Conservation (phyloP, 768 basidiomycete genomes). For the Sporobolomyces pararoseus region DNA sequence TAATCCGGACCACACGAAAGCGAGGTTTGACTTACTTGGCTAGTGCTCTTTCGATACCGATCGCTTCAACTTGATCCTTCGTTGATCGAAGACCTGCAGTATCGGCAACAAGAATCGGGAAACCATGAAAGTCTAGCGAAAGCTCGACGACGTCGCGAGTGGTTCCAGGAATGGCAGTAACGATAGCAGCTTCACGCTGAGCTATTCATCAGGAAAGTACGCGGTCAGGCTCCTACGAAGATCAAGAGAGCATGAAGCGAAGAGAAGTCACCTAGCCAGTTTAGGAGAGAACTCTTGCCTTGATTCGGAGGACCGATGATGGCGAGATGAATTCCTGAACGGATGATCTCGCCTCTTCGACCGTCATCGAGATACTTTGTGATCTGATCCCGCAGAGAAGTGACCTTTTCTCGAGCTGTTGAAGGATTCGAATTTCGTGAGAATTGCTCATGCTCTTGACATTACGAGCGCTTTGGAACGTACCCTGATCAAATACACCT, state of each 20-base stretch:
- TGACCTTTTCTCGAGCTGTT: constrained; percentile 59
- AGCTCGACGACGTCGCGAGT: constrained; percentile 82
- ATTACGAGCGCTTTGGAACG: background rate
- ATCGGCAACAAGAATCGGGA: constrained; percentile 75
- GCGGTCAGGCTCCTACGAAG: background rate
- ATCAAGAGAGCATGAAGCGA: background rate
- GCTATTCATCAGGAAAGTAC: constrained; percentile 52
- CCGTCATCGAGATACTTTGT: constrained; percentile 62
- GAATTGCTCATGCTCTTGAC: too few species aligned
- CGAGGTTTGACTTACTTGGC: constrained; percentile 56
- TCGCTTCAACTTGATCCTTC: constrained; percentile 67
- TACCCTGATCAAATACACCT: constrained; percentile 57
- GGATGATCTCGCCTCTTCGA: constrained; percentile 74
- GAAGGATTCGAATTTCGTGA: background rate
- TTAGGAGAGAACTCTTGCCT: constrained; percentile 85
- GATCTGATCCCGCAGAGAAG: constrained; percentile 57
- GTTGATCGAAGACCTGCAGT: constrained; percentile 76
- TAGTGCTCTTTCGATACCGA: constrained; percentile 72
- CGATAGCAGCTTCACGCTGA: constrained; percentile 81
- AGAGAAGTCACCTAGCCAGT: constrained; percentile 65
- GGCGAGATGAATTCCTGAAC: constrained; percentile 73
- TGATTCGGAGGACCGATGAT: constrained; percentile 92
- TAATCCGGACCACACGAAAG: background rate
- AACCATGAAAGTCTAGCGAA: constrained; percentile 79
- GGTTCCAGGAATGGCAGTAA: constrained; percentile 80